Evolutionary conservation across 495 filamentous ascomycete species (phyloP).

Genomic region (Cercophora newfieldiana): DNA sequence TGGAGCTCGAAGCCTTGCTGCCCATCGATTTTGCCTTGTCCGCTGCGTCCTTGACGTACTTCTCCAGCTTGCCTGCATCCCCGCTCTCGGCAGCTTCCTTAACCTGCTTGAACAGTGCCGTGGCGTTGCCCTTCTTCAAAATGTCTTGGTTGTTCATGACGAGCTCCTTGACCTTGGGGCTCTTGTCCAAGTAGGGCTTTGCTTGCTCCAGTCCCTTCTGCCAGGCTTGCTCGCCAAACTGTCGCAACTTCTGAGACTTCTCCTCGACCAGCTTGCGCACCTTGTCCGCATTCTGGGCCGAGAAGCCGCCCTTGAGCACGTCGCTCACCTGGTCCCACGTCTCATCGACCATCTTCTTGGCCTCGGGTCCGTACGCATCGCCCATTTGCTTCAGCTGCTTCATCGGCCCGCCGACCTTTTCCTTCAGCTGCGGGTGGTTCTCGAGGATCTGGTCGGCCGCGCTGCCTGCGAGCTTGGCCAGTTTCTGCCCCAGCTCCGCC

Average conservation of each 20-base stretch:
- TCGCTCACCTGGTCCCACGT: constrained; percentile 61
- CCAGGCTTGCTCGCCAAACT: constrained; percentile 64
- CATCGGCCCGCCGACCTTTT: constrained; percentile 63
- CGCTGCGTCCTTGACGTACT: constrained; percentile 55
- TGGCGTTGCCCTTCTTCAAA: constrained; percentile 59
- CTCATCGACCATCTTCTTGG: constrained; percentile 66
- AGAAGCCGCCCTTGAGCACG: constrained; percentile 55
- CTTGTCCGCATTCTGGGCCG: constrained; percentile 49
- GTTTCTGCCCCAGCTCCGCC: constrained; percentile 49
- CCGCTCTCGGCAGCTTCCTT: constrained; percentile 56
- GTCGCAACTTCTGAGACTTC: constrained; percentile 59
- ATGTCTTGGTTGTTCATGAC: constrained; percentile 60
- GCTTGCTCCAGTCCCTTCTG: constrained; percentile 62
- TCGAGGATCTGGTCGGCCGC: constrained; percentile 59
- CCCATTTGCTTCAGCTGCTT: constrained; percentile 64
- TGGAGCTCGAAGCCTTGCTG: constrained; percentile 41
- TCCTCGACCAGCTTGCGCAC: constrained; percentile 62
- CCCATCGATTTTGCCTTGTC: constrained; percentile 53
- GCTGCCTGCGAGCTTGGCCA: constrained; percentile 57
- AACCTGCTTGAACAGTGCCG: constrained; percentile 54
- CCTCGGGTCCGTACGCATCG: constrained; percentile 64
- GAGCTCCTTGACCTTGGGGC: constrained; percentile 62
- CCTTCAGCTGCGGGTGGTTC: constrained; percentile 66
- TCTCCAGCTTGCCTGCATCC: constrained; percentile 55
- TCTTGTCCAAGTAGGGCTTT: constrained; percentile 65